Percentiles rank a stretch among this genome's conserved stretches.
These are phyloP conservation scores for Dactylellina parvicollis DNA, from an alignment of 2,329 filamentous ascomycete species.

Conservation along the genomic window DNA sequence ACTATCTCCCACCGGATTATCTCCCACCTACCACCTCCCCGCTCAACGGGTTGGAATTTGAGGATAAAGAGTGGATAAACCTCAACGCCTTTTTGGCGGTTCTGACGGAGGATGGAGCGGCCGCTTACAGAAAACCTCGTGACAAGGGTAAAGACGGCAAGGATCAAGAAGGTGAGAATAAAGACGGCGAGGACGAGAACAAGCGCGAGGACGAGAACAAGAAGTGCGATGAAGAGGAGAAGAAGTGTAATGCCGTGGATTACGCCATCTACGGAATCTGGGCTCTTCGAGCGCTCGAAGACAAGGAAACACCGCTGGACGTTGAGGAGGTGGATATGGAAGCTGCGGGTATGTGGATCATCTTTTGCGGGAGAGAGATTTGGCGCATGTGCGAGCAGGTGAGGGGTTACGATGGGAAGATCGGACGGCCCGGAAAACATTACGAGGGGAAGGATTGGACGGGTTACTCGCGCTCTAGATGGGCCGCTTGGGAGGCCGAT, in stretches of 20 bases:
- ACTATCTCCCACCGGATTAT: background rate
- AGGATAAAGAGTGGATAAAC: conserved; percentile 18
- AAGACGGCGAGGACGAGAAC: background rate
- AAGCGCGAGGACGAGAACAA: background rate
- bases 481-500: background rate
- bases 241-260: background rate
- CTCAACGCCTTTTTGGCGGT: conserved; percentile 24
- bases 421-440: background rate
- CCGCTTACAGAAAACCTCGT: background rate
- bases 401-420: background rate
- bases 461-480: background rate
- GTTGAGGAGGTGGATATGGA: background rate
- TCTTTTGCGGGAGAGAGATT: background rate
- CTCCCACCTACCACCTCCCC: background rate
- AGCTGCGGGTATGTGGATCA: conserved; percentile 24
- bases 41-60: background rate
- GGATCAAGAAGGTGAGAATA: background rate
- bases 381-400: background rate
- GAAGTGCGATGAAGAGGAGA: background rate
- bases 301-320: background rate
- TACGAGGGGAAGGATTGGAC: conserved; percentile 23
- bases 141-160: background rate
- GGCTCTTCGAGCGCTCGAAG: conserved; percentile 21
- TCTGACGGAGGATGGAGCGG: background rate
- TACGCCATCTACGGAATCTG: conserved; percentile 23